Conservation (phyloP, 2,329 filamentous ascomycete species). For the Monilinia vaccinii-corymbosi region DNA sequence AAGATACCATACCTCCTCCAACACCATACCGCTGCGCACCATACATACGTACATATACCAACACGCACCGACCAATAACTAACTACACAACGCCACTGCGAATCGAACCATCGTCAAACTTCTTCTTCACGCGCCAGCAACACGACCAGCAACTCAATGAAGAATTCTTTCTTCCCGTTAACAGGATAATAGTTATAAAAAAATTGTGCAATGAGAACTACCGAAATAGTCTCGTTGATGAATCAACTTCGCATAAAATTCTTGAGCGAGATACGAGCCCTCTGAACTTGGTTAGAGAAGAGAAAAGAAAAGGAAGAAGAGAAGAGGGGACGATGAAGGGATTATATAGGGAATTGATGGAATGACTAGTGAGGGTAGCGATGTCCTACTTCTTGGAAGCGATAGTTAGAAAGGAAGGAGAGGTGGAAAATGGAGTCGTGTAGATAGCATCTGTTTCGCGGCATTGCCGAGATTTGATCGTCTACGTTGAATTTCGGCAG, state of each 20-base stretch:
- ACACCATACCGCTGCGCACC: background rate
- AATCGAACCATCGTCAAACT: background rate
- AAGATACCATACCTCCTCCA: background rate
- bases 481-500: background rate
- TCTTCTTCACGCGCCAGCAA: background rate
- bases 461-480: background rate
- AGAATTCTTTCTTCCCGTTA: background rate
- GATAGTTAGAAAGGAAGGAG: background rate
- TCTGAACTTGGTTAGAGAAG: background rate
- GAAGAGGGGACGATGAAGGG: background rate
- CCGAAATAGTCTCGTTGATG: background rate
- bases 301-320: background rate
- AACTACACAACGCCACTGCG: background rate
- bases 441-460: background rate
- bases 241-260: background rate
- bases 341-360: background rate
- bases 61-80: background rate
- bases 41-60: no score
- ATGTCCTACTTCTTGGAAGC: background rate
- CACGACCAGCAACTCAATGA: background rate
- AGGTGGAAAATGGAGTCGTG: background rate
- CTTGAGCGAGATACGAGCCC: background rate
- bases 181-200: background rate
- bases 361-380: background rate
- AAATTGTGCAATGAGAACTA: background rate